Conservation (phyloP, 257 asterid genomes). For the Nicotiana tabacum region DNA sequence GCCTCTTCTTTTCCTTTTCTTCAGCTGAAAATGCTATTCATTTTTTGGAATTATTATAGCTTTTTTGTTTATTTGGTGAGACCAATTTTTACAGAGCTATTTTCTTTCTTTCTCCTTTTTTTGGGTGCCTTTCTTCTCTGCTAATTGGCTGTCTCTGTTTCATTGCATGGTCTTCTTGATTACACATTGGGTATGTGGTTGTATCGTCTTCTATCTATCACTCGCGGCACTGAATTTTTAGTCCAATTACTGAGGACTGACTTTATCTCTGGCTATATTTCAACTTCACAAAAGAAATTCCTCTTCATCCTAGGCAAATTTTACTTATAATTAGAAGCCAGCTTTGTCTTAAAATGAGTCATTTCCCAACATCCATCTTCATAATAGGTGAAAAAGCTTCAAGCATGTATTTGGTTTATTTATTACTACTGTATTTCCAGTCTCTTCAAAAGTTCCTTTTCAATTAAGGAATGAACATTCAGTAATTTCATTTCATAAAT, state of each 20-base stretch:
- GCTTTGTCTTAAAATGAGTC: neutral
- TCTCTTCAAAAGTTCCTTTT: neutral
- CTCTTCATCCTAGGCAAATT: neutral
- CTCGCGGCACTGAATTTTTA: neutral
- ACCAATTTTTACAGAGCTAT: no score
- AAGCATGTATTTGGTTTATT: neutral
- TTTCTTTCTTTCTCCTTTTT: no score
- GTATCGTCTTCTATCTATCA: conserved; percentile 15
- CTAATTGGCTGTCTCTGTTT: no score
- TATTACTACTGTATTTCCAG: neutral
- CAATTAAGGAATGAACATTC: neutral
- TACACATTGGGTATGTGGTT: conserved; percentile 22
- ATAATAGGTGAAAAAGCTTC: neutral
- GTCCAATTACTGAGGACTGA: neutral
- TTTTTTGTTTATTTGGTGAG: no score
- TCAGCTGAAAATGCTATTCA: no score
- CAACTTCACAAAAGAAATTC: neutral
- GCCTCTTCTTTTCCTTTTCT: no score
- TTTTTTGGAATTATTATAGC: no score
- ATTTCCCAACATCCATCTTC: neutral
- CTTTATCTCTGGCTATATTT: neutral
- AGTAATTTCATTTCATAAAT: neutral
- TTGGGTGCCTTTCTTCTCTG: no score
- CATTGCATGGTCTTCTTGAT: conserved; percentile 35
- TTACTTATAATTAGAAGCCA: neutral